Conservation (phyloP, 306 rosid species). For the apple (Malus domestica) region DNA sequence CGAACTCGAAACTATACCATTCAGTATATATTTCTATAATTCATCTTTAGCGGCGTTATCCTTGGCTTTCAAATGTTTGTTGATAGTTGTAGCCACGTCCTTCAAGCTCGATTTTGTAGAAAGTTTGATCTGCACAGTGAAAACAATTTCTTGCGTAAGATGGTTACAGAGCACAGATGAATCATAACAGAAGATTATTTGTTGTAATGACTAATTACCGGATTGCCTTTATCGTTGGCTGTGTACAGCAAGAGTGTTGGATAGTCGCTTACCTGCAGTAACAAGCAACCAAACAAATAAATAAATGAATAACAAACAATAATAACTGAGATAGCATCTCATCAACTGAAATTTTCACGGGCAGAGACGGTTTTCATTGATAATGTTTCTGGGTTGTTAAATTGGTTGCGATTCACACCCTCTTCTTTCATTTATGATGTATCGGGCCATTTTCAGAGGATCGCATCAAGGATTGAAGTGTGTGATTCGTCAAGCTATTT, state of each 20-base stretch:
- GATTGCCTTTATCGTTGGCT: slow-evolving; percentile 59
- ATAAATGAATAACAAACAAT: background rate
- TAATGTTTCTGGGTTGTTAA: background rate
- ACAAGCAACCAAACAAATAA: background rate
- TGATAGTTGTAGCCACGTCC: slow-evolving; percentile 73
- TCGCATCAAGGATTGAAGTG: background rate
- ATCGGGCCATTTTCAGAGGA: background rate
- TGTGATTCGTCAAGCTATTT: background rate
- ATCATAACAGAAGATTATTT: background rate
- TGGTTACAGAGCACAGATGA: background rate
- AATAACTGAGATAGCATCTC: background rate
- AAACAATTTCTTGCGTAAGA: background rate
- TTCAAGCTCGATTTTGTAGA: slow-evolving; percentile 69
- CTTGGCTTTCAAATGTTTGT: slow-evolving; percentile 48
- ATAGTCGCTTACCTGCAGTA: slow-evolving; percentile 60
- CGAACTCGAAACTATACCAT: background rate
- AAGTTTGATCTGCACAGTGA: slow-evolving; percentile 58
- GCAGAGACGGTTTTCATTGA: too few species aligned
- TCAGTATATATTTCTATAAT: slow-evolving; percentile 34
- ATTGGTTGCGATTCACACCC: background rate
- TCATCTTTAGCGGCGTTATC: slow-evolving; percentile 53
- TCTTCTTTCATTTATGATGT: background rate
- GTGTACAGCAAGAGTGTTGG: slow-evolving; percentile 68
- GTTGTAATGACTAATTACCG: slow-evolving; percentile 39
- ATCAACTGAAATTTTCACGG: background rate